Conservation (phyloP, 2,329 filamentous ascomycete species). For the Fusarium nurragi region DNA sequence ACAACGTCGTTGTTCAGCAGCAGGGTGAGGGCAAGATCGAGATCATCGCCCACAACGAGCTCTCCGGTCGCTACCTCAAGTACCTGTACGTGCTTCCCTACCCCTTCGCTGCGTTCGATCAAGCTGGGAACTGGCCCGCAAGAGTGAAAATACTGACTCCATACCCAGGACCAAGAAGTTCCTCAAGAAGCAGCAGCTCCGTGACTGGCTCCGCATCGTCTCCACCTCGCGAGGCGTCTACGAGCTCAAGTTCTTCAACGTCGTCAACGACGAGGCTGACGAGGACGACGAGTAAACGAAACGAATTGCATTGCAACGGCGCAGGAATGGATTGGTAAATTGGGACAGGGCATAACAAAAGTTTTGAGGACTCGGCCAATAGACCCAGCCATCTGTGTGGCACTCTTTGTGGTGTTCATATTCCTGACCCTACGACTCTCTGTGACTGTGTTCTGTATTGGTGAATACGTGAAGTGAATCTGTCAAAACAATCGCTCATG, state of each 20-base stretch:
- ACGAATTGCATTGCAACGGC: constrained; percentile 41
- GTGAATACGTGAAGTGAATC: neutral
- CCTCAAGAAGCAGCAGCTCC: constrained; percentile 99
- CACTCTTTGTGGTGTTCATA: constrained; percentile 44
- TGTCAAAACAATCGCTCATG: neutral
- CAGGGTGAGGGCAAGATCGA: constrained; percentile 97
- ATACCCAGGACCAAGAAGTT: constrained; percentile 94
- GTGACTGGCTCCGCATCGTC: constrained; percentile 99
- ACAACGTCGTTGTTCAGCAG: constrained; percentile 89
- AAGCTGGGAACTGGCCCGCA: neutral
- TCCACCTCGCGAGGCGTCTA: constrained; percentile 98
- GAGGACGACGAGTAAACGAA: constrained; percentile 94
- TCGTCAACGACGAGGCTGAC: constrained; percentile 96
- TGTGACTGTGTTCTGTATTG: neutral
- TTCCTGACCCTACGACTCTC: neutral
- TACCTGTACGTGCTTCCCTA: constrained; percentile 78
- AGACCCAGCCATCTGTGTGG: constrained; percentile 47
- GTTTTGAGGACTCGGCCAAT: constrained; percentile 44
- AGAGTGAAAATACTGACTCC: constrained; percentile 9
- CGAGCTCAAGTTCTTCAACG: constrained; percentile 99
- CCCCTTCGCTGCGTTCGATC: neutral
- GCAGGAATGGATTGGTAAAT: constrained; percentile 47
- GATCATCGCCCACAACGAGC: constrained; percentile 96
- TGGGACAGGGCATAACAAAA: constrained; percentile 43
- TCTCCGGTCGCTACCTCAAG: constrained; percentile 99